Conservation (phyloP, 1,284 basidiomycete species). For the Erythrobasidium hasegawianum region DNA sequence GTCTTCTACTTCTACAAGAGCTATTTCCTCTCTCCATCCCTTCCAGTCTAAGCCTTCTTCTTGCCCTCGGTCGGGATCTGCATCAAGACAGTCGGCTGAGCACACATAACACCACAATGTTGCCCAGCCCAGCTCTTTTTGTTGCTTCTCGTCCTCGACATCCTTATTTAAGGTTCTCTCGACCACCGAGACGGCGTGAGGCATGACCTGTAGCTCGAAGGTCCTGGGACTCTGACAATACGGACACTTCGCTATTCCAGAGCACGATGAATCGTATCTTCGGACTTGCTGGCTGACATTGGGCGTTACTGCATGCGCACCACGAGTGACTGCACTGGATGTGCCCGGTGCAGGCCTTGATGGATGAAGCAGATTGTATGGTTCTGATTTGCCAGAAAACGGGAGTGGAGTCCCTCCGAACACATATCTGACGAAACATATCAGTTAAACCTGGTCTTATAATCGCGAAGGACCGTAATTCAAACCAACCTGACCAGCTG, state of each 20-base stretch:
- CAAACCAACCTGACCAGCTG: constrained; percentile 61
- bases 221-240: constrained; percentile 60
- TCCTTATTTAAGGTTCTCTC: constrained; percentile 41
- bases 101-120: constrained; percentile 77
- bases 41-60: constrained; percentile 52
- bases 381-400: constrained; percentile 61
- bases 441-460: too few relatives aligned
- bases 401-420: constrained; percentile 67
- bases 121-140: constrained; percentile 68
- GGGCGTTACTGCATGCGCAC: constrained; percentile 58
- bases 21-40: constrained; percentile 67
- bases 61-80: constrained; percentile 1
- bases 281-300: constrained; percentile 52
- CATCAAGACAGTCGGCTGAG: constrained; percentile 61
- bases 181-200: constrained; percentile 72
- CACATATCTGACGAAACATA: too few relatives aligned
- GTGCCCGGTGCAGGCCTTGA: constrained; percentile 51
- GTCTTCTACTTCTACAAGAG: constrained; percentile 68
- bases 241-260: constrained; percentile 57
- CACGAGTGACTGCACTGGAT: constrained; percentile 57
- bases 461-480: too few relatives aligned
- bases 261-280: constrained; percentile 53
- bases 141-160: constrained; percentile 34
- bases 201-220: constrained; percentile 83
- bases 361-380: constrained; percentile 70